These are phyloP conservation scores for Ilex paraguariensis DNA, from an alignment of 305 asterid genomes.

Conservation along the genomic window DNA sequence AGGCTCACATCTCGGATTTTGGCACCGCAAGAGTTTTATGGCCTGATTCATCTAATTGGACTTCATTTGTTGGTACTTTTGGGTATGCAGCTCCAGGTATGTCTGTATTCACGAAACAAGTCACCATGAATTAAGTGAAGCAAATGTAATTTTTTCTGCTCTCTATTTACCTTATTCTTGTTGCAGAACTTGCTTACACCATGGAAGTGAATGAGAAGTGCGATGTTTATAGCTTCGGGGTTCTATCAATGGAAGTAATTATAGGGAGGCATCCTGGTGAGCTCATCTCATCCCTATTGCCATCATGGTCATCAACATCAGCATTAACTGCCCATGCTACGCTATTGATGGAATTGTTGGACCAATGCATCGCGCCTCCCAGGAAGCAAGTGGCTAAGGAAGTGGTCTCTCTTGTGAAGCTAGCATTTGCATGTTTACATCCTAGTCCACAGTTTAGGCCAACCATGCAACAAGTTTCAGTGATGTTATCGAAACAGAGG, in stretches of 20 bases:
- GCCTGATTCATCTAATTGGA: slow-evolving; percentile 25
- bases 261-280: slow-evolving; percentile 17
- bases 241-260: slow-evolving; percentile 17
- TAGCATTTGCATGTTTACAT: slow-evolving; percentile 13
- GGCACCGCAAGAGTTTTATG: slow-evolving; percentile 28
- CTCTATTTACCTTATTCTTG: background rate
- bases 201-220: slow-evolving; percentile 16
- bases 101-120: no score
- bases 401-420: slow-evolving; percentile 7
- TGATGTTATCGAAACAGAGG: background rate
- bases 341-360: slow-evolving; percentile 4
- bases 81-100: slow-evolving; percentile 41
- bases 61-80: slow-evolving; percentile 28
- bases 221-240: slow-evolving; percentile 22
- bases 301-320: no score
- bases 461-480: slow-evolving; percentile 6
- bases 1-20: slow-evolving; percentile 30
- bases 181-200: slow-evolving; percentile 23
- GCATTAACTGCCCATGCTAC: background rate
- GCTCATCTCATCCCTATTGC: background rate
- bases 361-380: slow-evolving; percentile 6
- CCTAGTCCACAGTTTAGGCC: slow-evolving; percentile 17
- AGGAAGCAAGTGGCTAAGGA: slow-evolving; percentile 6
- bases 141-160: background rate
- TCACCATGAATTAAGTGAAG: no score